Base-by-base conservation (phyloP, 2,329 filamentous ascomycete genomes). In the Stromatinia cepivora region DNA sequence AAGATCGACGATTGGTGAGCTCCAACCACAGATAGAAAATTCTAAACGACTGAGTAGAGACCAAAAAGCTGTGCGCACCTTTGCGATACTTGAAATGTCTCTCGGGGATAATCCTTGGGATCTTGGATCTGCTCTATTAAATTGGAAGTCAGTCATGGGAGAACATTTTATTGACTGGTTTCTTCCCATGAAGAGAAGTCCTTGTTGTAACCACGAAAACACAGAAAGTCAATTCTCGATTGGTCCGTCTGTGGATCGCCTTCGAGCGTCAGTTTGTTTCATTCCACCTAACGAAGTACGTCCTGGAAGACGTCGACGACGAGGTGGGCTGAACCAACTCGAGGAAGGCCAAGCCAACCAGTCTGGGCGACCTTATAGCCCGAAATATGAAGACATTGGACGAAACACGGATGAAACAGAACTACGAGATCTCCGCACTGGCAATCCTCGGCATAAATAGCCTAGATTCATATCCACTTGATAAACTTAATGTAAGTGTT, bases 81-180 rank as follows among this genome's bases (percentile, higher is more conserved):
- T 97, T 77, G 93, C 92, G 17, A 90, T 98, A 53, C 82, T 97
- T 2, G 85, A 87, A 71, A 92, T 71, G 56, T 15, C 87, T 4
- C 85, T 87, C 0, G 90, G 92, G 13, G 90, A 95, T 74, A 97
- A 97, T 74, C 92, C 93, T 0, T 99, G 93, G 89, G 87, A 97
- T 75, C 81, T 95, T 0, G 92, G 91, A 2, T 81, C 79, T 42
- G 80, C 81, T 11, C 83, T 86, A 71, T 80, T 83, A 39, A 98
- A 98, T 76, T 90, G 93, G 81, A 87, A 88, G 72, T 86, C 90
- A 20, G 87, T 97, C 34, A 93, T 99, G 89, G 94, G 94, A 0
- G 81, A 85, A 59, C 86, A 81, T 28, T 72, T 88, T 2, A 71
- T 90, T 20, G 91, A 97, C 70, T 98, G 94, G 94, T 77, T 97